Base-by-base conservation (phyloP, 148 eudicot species). In the Euryodendron excelsum region DNA sequence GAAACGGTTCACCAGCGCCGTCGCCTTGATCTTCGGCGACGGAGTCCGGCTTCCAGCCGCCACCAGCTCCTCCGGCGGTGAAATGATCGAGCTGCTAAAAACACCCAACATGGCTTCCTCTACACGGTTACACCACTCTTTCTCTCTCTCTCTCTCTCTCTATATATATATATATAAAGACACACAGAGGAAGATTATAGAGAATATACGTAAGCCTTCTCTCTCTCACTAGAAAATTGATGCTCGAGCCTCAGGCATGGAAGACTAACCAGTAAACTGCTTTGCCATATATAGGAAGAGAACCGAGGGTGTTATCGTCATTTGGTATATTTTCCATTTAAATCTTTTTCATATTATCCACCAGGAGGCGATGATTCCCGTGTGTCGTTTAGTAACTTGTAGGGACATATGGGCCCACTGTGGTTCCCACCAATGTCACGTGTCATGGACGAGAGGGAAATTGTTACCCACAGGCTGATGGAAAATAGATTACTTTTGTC, bases 61-160 rank as follows among this genome's bases (percentile, higher is more conserved):
- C 66, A 93, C 98, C 72, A 93, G 82, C 91, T 93, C 98, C 33
- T 93, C 96, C 76, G 98, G 98, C 55, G 98, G 91, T 18, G 95
- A 86, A 45, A 93, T 83, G 8, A 93, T 88, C 18, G 92, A 83
- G 87, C 92, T 90, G 85, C 93, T 93, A 44, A 93, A 93, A 4
- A 93, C 93, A 30, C 96, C 98, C 81, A 93, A 87, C 98, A 93
- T 92, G 27, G 18, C 58, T n/a, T n/a, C n/a, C n/a, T n/a, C n/a
- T n/a, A n/a, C n/a, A n/a, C n/a, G n/a, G n/a, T n/a, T 69, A 8
- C 56, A 1, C 17, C 33, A 41, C 45, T 1, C 45, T 2, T 9
- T 41, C 44, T 39, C 25, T 33, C 12, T 13, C 61, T 48, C 33
- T 48, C 20, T 76, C 28, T 23, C 20, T 44, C 27, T 9, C 18